These are phyloP conservation scores for Maudiozyma bulderi DNA, from an alignment of 805 yeast species.

Conservation along the genomic window DNA sequence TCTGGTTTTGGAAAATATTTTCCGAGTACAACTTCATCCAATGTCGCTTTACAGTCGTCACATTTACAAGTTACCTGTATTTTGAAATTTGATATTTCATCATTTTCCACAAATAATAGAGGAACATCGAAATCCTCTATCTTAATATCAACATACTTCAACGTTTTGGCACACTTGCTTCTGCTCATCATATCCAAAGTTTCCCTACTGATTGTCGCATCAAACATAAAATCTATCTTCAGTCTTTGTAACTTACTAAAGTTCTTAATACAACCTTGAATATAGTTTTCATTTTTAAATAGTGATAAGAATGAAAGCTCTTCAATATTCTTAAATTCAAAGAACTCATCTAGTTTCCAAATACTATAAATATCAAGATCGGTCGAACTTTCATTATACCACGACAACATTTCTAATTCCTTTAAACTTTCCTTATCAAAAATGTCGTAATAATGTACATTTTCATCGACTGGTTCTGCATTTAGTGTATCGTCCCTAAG, in stretches of 20 bases:
- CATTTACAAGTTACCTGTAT: slow-evolving; percentile 20
- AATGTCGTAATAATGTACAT: slow-evolving; percentile 19
- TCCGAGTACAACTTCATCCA: slow-evolving; percentile 17
- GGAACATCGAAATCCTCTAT: slow-evolving; percentile 18
- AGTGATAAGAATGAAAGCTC: slow-evolving; percentile 29
- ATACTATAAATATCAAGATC: slow-evolving; percentile 13
- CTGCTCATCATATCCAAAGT: slow-evolving; percentile 18
- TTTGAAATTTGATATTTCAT: slow-evolving; percentile 13
- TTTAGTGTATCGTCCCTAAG: slow-evolving; percentile 21
- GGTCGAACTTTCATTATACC: slow-evolving; percentile 25
- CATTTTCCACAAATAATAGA: slow-evolving; percentile 14
- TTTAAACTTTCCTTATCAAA: slow-evolving; percentile 25
- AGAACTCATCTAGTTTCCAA: slow-evolving; percentile 24
- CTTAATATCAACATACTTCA: slow-evolving; percentile 29
- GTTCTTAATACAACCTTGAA: slow-evolving; percentile 19
- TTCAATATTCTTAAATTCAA: slow-evolving; percentile 24
- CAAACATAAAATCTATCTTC: slow-evolving; percentile 29
- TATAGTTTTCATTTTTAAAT: slow-evolving; percentile 13
- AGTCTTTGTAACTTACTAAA: slow-evolving; percentile 23
- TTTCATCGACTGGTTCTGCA: slow-evolving; percentile 6
- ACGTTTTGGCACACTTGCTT: slow-evolving; percentile 16
- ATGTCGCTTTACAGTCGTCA: slow-evolving; percentile 19
- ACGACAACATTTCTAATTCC: slow-evolving; percentile 30
- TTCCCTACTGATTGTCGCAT: slow-evolving; percentile 12
- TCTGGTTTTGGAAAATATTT: slow-evolving; percentile 26